A percentile compares a stretch with the other conserved stretches of the same genome.
These are phyloP conservation scores for Penicillium antarcticum DNA, from an alignment of 495 filamentous ascomycete genomes.

Conservation along the genomic window DNA sequence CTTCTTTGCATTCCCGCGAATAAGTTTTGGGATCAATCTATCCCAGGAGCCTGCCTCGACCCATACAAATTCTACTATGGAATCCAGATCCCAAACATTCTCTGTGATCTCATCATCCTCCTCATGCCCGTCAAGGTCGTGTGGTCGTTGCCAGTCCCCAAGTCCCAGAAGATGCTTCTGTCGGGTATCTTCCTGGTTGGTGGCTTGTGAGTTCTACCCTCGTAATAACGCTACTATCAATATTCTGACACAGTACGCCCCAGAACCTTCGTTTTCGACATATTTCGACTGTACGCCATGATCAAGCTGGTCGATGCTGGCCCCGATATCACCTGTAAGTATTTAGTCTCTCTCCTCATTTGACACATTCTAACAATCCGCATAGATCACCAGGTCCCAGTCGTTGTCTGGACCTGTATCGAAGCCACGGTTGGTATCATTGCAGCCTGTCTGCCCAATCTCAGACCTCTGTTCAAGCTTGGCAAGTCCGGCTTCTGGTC, in stretches of 20 bases:
- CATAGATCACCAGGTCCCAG: conserved; percentile 25
- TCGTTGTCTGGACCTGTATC: conserved; percentile 25
- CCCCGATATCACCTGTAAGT: conserved; percentile 25
- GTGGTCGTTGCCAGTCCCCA: conserved; percentile 34
- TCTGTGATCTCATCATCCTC: conserved; percentile 38
- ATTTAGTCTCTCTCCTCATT: background rate
- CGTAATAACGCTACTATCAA: background rate
- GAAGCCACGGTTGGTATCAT: conserved; percentile 25
- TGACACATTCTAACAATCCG: background rate
- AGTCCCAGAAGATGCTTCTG: conserved; percentile 34
- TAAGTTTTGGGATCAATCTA: conserved; percentile 28
- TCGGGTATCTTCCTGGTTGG: conserved; percentile 42
- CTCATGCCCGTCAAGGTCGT: conserved; percentile 48
- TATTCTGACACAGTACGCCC: background rate
- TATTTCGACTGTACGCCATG: conserved; percentile 17
- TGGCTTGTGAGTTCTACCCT: conserved; percentile 23
- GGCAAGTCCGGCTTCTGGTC: conserved; percentile 20
- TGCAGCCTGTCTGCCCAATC: conserved; percentile 26
- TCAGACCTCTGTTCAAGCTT: conserved; percentile 23
- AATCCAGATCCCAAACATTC: conserved; percentile 38
- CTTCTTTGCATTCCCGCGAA: conserved; percentile 32
- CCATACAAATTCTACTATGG: conserved; percentile 29
- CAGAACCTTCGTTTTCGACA: conserved; percentile 22
- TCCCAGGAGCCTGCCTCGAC: conserved; percentile 30
- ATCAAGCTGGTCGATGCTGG: conserved; percentile 16